Base-by-base conservation (phyloP, 352 stramenopile genomes). In the Phytophthora sp. region DNA sequence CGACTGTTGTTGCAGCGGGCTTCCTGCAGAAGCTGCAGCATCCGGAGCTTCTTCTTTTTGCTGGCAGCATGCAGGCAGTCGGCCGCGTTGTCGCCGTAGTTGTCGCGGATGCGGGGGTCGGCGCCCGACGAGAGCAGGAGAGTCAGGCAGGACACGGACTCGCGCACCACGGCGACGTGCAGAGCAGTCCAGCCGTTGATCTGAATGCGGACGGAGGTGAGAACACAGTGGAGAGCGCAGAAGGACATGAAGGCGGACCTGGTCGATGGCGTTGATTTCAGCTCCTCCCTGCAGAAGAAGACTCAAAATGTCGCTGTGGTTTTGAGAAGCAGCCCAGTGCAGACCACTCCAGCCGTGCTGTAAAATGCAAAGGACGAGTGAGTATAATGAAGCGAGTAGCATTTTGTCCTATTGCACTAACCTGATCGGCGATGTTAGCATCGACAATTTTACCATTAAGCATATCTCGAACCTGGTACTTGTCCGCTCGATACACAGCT, bases 311-410 rank as follows among this genome's bases (percentile, higher is more conserved):
- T 88, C 76, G 5, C 20, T 42, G 49, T 92, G 82, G 10, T 72
- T 72, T 55, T 91, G 82, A 7, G 85, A 90, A 6, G 82, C 81
- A 15, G 85, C 82, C 85, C 82, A 94, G 54, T 94, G 85, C 48
- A 94, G 54, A 2, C 74, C 85, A 53, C 76, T 91, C 85, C 82
- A 94, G 15, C 82, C 85, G 41, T 94, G 85, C 82, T 93, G 37
- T 18, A 32, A 26, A 35, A 44, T 17, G 13, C 7, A 57, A 23
- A 58, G 2, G 17, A 50, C 41, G 50, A 39, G 5, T 1, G 2
- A 45, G 11, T 58, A 18, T 3, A 28, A 21, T 21, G n/a, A 28
- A 58, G 15, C 41, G 20, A 49, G 3, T 46, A 21, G 23, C 1
- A 21, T 11, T 5, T n/a, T 44, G 26, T 15, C 39, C 4, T 8